Conservation (phyloP, 2,329 filamentous ascomycete genomes). For the Xylariaceae sp. region DNA sequence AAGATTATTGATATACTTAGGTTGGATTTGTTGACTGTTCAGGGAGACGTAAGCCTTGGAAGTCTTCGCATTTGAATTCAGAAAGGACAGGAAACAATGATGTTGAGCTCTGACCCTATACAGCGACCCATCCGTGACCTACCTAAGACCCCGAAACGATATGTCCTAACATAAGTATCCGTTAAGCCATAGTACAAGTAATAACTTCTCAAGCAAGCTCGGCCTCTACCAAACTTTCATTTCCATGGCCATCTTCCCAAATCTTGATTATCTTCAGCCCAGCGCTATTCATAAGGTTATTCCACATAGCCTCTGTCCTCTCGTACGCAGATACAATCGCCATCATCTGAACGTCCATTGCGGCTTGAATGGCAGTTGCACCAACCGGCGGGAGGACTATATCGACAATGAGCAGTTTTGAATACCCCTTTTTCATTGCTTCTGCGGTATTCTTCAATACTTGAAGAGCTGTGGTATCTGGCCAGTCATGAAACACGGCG, state of each 20-base stretch:
- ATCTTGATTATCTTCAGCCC: slow-evolving; percentile 30
- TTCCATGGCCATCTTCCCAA: slow-evolving; percentile 27
- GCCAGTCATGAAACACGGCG: slow-evolving; percentile 49
- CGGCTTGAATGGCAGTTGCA: slow-evolving; percentile 34
- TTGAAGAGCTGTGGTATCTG: slow-evolving; percentile 38
- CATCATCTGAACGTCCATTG: slow-evolving; percentile 34
- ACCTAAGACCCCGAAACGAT: too few relatives aligned
- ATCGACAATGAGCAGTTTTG: slow-evolving; percentile 51
- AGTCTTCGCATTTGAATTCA: too few relatives aligned
- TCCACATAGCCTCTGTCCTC: slow-evolving; percentile 32
- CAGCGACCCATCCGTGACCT: too few relatives aligned
- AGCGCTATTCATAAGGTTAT: slow-evolving; percentile 24
- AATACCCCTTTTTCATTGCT: slow-evolving; percentile 44
- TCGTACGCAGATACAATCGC: slow-evolving; percentile 25
- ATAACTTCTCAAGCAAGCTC: slow-evolving; percentile 26
- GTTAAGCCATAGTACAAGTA: background rate
- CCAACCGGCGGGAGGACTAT: slow-evolving; percentile 46
- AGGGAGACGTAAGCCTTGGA: too few relatives aligned
- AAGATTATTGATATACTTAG: too few relatives aligned
- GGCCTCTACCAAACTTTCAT: slow-evolving; percentile 32
- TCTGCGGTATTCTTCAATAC: slow-evolving; percentile 43
- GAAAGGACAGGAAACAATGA: too few relatives aligned
- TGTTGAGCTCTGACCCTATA: too few relatives aligned
- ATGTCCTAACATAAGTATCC: too few relatives aligned
- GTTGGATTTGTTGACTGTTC: too few relatives aligned